Percentiles rank a stretch among this genome's conserved stretches.
phyloP scores from a whole-genome alignment of 805 yeast species.

The Schwanniomyces yamadae region DNA sequence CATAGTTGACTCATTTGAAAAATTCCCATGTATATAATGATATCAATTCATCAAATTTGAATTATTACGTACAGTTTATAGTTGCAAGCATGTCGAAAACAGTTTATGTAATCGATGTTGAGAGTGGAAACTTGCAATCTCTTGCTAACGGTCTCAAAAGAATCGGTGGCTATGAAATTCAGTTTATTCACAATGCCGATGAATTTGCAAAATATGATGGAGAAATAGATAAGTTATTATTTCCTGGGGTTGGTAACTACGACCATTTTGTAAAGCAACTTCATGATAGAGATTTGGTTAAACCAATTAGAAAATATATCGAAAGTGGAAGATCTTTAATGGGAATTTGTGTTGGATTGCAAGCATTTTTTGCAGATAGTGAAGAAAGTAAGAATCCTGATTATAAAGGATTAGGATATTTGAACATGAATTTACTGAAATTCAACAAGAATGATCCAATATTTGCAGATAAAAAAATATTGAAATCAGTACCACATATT shows the following conservation, averaged over 20 bases:
- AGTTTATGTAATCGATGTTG: slow-evolving; percentile 83
- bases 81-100: slow-evolving; percentile 17
- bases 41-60: too few species aligned
- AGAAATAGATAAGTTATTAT: slow-evolving; percentile 57
- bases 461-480: slow-evolving; percentile 25
- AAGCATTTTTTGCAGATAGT: slow-evolving; percentile 73
- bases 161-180: slow-evolving; percentile 65
- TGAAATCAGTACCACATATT: slow-evolving; percentile 90
- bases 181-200: slow-evolving; percentile 55
- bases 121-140: slow-evolving; percentile 91
- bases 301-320: slow-evolving; percentile 66
- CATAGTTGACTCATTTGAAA: too few species aligned
- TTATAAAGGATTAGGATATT: slow-evolving; percentile 62
- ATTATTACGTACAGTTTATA: too few species aligned
- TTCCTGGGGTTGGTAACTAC: slow-evolving; percentile 97
- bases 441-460: slow-evolving; percentile 48
- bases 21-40: too few species aligned
- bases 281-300: slow-evolving; percentile 56
- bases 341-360: slow-evolving; percentile 98
- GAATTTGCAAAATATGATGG: slow-evolving; percentile 47
- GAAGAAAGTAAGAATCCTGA: slow-evolving; percentile 59
- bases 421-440: slow-evolving; percentile 47
- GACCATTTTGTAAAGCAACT: slow-evolving; percentile 87
- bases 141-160: slow-evolving; percentile 79
- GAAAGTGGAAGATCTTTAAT: slow-evolving; percentile 79